Evolutionary conservation across 345 rosid genomes (phyloP), one percentile per base, ranked within the genome.

Genomic region (Corchorus capsularis): DNA sequence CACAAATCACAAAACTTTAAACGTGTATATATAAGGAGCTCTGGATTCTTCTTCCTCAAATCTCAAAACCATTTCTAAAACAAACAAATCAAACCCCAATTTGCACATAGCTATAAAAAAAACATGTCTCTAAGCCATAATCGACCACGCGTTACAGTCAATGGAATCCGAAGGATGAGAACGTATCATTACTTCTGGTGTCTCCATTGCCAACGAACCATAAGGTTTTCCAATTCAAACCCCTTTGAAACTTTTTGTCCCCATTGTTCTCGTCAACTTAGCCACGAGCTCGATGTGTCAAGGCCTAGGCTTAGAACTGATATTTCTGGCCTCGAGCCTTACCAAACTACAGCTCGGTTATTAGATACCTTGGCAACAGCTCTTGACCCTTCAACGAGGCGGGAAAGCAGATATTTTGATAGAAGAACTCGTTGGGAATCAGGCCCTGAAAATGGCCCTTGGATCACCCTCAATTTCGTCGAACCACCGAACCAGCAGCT

Each of bases 161-260:
- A 87, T 45, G 92, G 94, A 61, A 63, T 82, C 71, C 73, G 86
- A 80, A 82, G 97, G 79, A 87, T 81, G 79, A 86, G 93, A 82
- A 89, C 87, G 37, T 90, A 83, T 63, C 97, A 84, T 78, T 88
- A 79, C 86, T 89, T 86, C 73, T 85, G 93, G 88, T 94, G 98
- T 73, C 88, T 80, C 61, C 82, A 64, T 37, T 94, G 97, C 78
- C 88, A 72, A 49, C 81, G 92, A 5, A 72, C 86, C 55, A 39
- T 83, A 47, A 87, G 94, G 72, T 83, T 92, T 10, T 59, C 79
- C 69, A 80, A 82, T 54, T 60, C 75, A 50, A 82, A 80, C 77
- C 82, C 79, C 1, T 79, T 73, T 12, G 87, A 83, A 56, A 77
- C 81, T 22, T 63, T 82, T 46, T 92, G 94, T 76, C 91, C 92